Evolutionary conservation across 257 asterid genomes (phyloP).

Genomic region (Nicotiana benthamiana): DNA sequence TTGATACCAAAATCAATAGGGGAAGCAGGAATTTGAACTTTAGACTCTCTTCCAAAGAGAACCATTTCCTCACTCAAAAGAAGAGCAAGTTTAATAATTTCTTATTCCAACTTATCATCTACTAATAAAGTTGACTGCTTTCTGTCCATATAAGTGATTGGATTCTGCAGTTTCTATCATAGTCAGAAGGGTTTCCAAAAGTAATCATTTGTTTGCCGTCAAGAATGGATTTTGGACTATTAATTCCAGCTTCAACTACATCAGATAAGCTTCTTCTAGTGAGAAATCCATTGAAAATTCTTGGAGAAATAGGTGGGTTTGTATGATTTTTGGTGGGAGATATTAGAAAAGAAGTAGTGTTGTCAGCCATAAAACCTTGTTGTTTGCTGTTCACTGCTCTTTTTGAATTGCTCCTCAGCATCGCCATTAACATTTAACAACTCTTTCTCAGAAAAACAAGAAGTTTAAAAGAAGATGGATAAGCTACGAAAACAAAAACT

Average conservation of each 20-base stretch:
- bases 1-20: conserved; percentile 90
- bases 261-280: conserved; percentile 36
- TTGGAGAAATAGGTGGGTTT: conserved; percentile 46
- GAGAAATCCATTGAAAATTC: conserved; percentile 52
- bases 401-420: conserved; percentile 78
- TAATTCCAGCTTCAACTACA: conserved; percentile 16
- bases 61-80: conserved; percentile 27
- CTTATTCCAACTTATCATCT: conserved; percentile 20
- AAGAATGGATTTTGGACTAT: conserved; percentile 57
- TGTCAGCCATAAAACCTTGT: conserved; percentile 51
- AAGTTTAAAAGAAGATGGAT: neutral
- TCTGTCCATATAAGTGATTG: neutral
- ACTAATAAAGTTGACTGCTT: no score
- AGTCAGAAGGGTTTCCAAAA: conserved; percentile 44
- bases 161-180: conserved; percentile 17
- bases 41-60: conserved; percentile 52
- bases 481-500: neutral
- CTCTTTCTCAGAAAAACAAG: neutral
- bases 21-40: conserved; percentile 47
- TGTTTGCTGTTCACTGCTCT: conserved; percentile 45
- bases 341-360: conserved; percentile 6
- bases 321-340: conserved; percentile 38
- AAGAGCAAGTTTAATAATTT: conserved; percentile 49
- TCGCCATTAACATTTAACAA: conserved; percentile 4
- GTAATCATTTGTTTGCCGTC: conserved; percentile 34